These are phyloP conservation scores for Ophiocordyceps camponoti-floridani DNA, from an alignment of 2,329 filamentous ascomycete genomes.

Conservation along the genomic window DNA sequence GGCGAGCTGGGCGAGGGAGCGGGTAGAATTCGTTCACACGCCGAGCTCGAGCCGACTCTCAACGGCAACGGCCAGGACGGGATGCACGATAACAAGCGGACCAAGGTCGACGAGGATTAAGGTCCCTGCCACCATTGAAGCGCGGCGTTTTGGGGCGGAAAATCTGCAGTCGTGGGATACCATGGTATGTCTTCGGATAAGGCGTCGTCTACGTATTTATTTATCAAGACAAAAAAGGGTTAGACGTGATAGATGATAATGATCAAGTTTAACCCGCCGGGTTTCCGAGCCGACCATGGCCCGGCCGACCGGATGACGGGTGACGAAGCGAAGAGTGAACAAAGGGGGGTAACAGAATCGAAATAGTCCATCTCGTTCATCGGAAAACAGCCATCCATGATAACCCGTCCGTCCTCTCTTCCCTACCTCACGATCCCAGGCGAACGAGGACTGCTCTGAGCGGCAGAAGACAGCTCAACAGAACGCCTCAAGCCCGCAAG, in stretches of 20 bases:
- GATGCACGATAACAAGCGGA: constrained; percentile 27
- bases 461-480: neutral
- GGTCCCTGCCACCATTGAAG: neutral
- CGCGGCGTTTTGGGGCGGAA: constrained; percentile 7
- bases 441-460: neutral
- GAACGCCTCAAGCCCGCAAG: neutral
- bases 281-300: neutral
- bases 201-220: neutral
- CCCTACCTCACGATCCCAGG: neutral
- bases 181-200: neutral
- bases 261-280: neutral
- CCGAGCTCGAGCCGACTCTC: constrained; percentile 30
- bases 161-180: neutral
- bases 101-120: constrained; percentile 21
- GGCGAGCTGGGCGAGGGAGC: constrained; percentile 43
- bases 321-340: neutral
- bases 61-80: constrained; percentile 21
- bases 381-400: too few species aligned
- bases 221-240: neutral
- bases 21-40: constrained; percentile 32
- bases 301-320: neutral
- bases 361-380: neutral
- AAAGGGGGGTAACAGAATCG: too few species aligned
- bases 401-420: neutral
- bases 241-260: neutral